These are phyloP conservation scores for Microbotryum intermedium DNA, from an alignment of 1,284 basidiomycete genomes.

Conservation along the genomic window DNA sequence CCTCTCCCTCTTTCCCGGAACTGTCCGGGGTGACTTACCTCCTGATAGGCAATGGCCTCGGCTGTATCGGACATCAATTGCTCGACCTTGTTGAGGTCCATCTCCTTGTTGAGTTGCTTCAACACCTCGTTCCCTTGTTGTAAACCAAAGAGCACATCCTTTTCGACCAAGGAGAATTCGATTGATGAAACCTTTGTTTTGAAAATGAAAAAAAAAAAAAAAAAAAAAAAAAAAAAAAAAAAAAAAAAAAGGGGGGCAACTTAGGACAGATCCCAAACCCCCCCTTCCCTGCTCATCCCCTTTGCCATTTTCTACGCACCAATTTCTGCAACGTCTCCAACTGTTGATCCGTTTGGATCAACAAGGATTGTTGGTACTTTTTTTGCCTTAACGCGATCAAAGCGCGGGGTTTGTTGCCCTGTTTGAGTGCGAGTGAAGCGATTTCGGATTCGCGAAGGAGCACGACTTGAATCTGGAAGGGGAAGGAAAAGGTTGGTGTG, in stretches of 20 bases:
- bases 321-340: constrained; percentile 82
- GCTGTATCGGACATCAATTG: constrained; percentile 81
- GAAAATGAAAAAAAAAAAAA: neutral
- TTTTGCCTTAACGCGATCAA: constrained; percentile 73
- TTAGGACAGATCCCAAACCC: too few species aligned
- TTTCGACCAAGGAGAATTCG: constrained; percentile 90
- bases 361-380: constrained; percentile 85
- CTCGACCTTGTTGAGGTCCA: constrained; percentile 88
- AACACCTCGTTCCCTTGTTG: constrained; percentile 88
- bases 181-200: constrained; percentile 73
- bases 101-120: constrained; percentile 85
- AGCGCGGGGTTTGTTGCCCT: constrained; percentile 78
- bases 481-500: neutral
- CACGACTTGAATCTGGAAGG: constrained; percentile 67
- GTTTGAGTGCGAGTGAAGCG: constrained; percentile 68
- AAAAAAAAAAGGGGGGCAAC: neutral
- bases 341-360: constrained; percentile 82
- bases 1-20: neutral
- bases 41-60: constrained; percentile 85
- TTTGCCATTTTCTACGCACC: too few species aligned
- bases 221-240: neutral
- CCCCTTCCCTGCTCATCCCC: too few species aligned
- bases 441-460: constrained; percentile 82
- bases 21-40: constrained; percentile 44
- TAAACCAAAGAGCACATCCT: constrained; percentile 82